A percentile compares a stretch with the other conserved stretches of the same genome.
phyloP scores from a whole-genome alignment of 331 rosid genomes.

The Rhamnella rubrinervis region DNA sequence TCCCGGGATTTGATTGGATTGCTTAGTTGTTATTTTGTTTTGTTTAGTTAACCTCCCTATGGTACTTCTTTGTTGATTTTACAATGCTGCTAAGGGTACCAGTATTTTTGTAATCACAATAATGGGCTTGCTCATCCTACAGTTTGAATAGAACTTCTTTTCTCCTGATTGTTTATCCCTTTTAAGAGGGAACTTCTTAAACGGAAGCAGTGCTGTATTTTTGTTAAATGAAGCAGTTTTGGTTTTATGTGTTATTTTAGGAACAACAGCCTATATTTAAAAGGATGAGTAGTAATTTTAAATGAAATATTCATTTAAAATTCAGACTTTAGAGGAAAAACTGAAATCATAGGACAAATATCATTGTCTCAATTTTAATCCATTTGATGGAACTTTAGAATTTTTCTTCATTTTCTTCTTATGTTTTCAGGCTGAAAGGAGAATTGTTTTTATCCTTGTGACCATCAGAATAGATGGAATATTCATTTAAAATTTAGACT shows the following conservation, averaged over 20 bases:
- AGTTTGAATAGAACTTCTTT: too few species aligned
- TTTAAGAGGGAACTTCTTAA: background rate
- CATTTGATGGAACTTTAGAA: background rate
- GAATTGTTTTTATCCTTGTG: conserved; percentile 15
- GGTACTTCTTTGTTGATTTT: background rate
- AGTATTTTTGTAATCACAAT: too few species aligned
- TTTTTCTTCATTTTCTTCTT: background rate
- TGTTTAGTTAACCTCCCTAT: background rate
- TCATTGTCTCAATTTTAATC: background rate
- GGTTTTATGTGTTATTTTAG: background rate
- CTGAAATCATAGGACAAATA: background rate
- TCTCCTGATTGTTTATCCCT: too few species aligned
- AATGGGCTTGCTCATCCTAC: too few species aligned
- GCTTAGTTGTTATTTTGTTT: background rate
- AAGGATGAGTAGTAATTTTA: background rate
- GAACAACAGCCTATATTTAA: background rate
- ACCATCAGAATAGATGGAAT: conserved; percentile 42
- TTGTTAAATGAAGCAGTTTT: too few species aligned
- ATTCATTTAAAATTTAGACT: background rate
- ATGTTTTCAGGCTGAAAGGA: conserved; percentile 1
- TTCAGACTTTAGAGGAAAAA: background rate
- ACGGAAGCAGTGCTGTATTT: background rate
- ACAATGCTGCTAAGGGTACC: background rate
- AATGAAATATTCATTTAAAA: background rate
- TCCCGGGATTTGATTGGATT: too few species aligned